Base-by-base conservation (phyloP, 768 basidiomycete species). In the Podaxis mareebaensis region DNA sequence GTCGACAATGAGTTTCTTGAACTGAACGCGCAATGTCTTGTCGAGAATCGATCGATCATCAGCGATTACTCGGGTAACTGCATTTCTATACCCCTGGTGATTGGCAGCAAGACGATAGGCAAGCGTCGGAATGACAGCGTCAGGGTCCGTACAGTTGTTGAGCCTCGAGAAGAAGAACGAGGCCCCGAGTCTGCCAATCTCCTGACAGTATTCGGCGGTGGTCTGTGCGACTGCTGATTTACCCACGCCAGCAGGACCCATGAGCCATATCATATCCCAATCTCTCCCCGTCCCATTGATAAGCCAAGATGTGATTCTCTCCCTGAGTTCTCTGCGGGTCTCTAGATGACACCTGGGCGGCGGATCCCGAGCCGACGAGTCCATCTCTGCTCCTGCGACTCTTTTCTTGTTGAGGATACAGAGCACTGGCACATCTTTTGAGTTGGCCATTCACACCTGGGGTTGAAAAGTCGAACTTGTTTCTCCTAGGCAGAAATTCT, bases 211-310 rank as follows among this genome's bases (percentile, higher is more conserved):
- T 17, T 30, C 24, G 26, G 48, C 38, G 20, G 52, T 20, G 13
- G 60, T 61, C 24, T 53, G 30, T 2, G 60, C 28, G 10, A 61
- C 48, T 11, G 60, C 51, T 5, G 60, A 52, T 36, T 61, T 61
- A 10, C 60, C 60, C 10, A 51, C 53, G 4, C 60, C 60, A 8
- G 60, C 60, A 48, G 53, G 51, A 10, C 60, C 60, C 48, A 13
- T 52, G n/a, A 61, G 51, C 60, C 60, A 61, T 15, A 53, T 39
- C 4, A 49, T 39, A 15, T 61, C 38, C 42, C 42, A n/a, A n/a
- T 44, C 13, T 13, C 4, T 15, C 4, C 15, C n/a, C 4, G 42
- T 13, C 30, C 7, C 30, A n/a, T 44, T 44, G 42, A 44, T 12
- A 13, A 42, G 10, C 40, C 40, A 42, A 12, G 12, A 12, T 17